A percentile compares a stretch with the other conserved stretches of the same genome.
Evolutionary conservation across 805 yeast species (phyloP).

Genomic region (Metschnikowia peoriensis): DNA sequence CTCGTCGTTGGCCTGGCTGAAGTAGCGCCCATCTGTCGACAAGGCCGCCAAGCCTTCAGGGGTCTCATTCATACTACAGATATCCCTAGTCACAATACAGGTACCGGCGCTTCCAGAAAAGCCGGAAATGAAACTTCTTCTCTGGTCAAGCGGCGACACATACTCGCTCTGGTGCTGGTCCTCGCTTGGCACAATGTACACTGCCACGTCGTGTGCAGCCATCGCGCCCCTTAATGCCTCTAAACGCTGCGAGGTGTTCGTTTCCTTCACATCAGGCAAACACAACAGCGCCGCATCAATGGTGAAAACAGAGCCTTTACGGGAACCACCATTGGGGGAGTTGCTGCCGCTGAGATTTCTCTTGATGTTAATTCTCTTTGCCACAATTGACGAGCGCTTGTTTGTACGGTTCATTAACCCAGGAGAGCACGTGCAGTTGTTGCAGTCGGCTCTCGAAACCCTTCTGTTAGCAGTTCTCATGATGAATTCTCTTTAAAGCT

Average conservation of each 20-base stretch:
- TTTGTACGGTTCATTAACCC: constrained; percentile 70
- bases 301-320: constrained; percentile 46
- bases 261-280: constrained; percentile 42
- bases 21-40: constrained; percentile 62
- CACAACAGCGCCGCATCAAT: constrained; percentile 42
- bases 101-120: constrained; percentile 94
- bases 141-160: constrained; percentile 75
- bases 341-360: constrained; percentile 11
- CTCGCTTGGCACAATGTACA: constrained; percentile 80
- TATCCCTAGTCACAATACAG: constrained; percentile 74
- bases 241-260: constrained; percentile 56
- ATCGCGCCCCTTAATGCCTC: constrained; percentile 56
- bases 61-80: constrained; percentile 46
- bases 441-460: constrained; percentile 49
- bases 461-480: constrained; percentile 21
- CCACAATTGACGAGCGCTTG: constrained; percentile 55
- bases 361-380: constrained; percentile 34
- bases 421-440: constrained; percentile 81
- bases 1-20: constrained; percentile 56
- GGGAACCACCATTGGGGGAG: constrained; percentile 29
- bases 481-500: not conserved
- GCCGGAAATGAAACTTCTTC: constrained; percentile 80
- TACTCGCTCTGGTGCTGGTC: constrained; percentile 95
- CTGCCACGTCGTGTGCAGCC: constrained; percentile 60
- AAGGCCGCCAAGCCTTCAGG: constrained; percentile 58